A percentile compares a stretch with the other conserved stretches of the same genome.
Evolutionary conservation across 768 basidiomycete species (phyloP).

Genomic region (Xanthoconium purpureum): DNA sequence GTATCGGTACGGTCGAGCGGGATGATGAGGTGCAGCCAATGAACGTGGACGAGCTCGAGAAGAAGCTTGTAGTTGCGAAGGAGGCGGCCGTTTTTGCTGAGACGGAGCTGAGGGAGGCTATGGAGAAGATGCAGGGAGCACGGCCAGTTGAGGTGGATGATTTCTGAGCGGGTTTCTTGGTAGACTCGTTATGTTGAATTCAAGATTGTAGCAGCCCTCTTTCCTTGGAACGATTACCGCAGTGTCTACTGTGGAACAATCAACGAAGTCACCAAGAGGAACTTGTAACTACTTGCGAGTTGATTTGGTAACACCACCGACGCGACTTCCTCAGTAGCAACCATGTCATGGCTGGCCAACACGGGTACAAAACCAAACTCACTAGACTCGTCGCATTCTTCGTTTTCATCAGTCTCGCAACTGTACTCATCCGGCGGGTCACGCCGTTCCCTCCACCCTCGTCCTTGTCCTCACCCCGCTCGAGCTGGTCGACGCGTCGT

Average conservation of each 20-base stretch:
- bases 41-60: conserved; percentile 71
- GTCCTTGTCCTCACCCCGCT: neutral
- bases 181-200: too few relatives aligned
- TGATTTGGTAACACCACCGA: neutral
- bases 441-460: neutral
- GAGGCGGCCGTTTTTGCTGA: conserved; percentile 71
- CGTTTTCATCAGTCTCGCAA: conserved; percentile 23
- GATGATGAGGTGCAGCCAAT: conserved; percentile 46
- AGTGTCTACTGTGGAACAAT: too few relatives aligned
- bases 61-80: conserved; percentile 66
- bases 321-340: neutral
- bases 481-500: neutral
- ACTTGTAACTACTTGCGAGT: too few relatives aligned
- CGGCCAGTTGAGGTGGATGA: conserved; percentile 45
- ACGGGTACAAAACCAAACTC: conserved; percentile 3
- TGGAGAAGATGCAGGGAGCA: conserved; percentile 62
- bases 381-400: conserved; percentile 18
- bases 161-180: conserved; percentile 14
- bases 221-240: too few relatives aligned
- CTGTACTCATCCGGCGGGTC: conserved; percentile 18
- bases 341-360: conserved; percentile 24
- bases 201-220: too few relatives aligned
- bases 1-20: conserved; percentile 53
- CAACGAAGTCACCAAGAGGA: too few relatives aligned
- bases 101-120: conserved; percentile 68